A percentile compares a stretch with the other conserved stretches of the same genome.
These are phyloP conservation scores for Quercus bicolor DNA, from an alignment of 306 rosid genomes.

Conservation along the genomic window DNA sequence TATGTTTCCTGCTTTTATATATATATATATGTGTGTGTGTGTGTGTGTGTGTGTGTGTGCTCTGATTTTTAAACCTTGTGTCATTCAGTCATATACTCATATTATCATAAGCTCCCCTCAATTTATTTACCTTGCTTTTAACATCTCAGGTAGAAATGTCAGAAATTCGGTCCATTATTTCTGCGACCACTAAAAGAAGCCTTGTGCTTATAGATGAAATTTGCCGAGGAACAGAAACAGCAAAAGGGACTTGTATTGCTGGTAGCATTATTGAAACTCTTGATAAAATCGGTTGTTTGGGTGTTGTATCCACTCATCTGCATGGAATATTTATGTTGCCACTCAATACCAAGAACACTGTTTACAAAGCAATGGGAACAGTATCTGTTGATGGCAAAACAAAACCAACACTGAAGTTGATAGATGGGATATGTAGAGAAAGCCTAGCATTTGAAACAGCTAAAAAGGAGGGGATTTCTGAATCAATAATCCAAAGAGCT, in stretches of 20 bases:
- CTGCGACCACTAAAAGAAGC: conserved; percentile 68
- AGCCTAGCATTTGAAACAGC: conserved; percentile 99
- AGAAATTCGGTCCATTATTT: conserved; percentile 74
- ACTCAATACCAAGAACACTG: conserved; percentile 54
- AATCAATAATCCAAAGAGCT: conserved; percentile 69
- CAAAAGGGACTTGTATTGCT: conserved; percentile 95
- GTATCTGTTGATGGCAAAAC: conserved; percentile 54
- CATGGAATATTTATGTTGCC: conserved; percentile 82
- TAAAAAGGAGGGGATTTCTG: conserved; percentile 72
- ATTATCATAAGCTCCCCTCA: neutral
- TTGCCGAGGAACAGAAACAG: conserved; percentile 96
- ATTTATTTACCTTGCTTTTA: conserved; percentile 21
- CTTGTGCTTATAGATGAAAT: conserved; percentile 95
- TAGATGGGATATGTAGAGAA: conserved; percentile 77
- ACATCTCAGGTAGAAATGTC: conserved; percentile 88
- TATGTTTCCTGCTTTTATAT: no score
- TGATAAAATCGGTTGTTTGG: conserved; percentile 74
- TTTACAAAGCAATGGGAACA: conserved; percentile 82
- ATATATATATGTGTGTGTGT: no score
- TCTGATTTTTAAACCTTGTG: neutral
- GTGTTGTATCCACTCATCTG: conserved; percentile 94
- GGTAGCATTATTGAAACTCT: conserved; percentile 88
- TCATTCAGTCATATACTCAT: neutral
- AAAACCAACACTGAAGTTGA: conserved; percentile 85
- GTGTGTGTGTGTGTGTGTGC: accelerated